Conservation (phyloP, 331 rosid species). For the Dryas integrifolia region DNA sequence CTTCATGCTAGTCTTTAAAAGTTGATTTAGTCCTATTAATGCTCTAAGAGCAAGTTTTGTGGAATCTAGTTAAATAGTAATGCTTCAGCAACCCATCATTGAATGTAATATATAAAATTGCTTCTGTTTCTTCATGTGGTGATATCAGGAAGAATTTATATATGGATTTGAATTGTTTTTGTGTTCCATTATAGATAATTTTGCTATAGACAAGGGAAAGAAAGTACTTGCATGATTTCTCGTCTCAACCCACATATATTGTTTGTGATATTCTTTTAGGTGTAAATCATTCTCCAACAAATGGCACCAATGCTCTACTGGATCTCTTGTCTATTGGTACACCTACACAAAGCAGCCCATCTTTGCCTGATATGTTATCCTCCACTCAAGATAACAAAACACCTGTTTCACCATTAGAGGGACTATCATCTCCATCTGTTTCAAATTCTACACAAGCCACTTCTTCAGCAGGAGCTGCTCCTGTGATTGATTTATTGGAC, state of each 20-base stretch:
- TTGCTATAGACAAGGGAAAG: neutral
- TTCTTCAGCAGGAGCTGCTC: conserved; percentile 52
- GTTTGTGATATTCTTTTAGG: conserved; percentile 43
- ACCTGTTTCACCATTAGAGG: conserved; percentile 59
- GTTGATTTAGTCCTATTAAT: neutral
- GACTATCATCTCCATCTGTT: conserved; percentile 50
- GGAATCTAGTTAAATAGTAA: neutral
- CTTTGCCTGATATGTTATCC: conserved; percentile 52
- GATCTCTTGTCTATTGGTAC: conserved; percentile 86
- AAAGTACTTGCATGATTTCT: conserved; percentile 2
- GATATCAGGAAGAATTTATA: neutral
- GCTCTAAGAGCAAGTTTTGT: neutral
- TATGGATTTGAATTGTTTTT: neutral
- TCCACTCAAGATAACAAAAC: conserved; percentile 48
- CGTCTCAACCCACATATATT: conserved; percentile 18
- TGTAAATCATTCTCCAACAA: conserved; percentile 45
- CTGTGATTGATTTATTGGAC: conserved; percentile 76
- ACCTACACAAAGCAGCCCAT: conserved; percentile 49
- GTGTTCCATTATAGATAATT: neutral
- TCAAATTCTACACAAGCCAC: conserved; percentile 47
- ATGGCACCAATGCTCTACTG: conserved; percentile 73
- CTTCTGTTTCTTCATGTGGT: conserved; percentile 8
- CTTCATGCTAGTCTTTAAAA: neutral
- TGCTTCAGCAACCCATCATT: neutral
- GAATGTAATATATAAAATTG: neutral